Conservation (phyloP, 169 alveolate genomes). For the Theileria annulata region DNA sequence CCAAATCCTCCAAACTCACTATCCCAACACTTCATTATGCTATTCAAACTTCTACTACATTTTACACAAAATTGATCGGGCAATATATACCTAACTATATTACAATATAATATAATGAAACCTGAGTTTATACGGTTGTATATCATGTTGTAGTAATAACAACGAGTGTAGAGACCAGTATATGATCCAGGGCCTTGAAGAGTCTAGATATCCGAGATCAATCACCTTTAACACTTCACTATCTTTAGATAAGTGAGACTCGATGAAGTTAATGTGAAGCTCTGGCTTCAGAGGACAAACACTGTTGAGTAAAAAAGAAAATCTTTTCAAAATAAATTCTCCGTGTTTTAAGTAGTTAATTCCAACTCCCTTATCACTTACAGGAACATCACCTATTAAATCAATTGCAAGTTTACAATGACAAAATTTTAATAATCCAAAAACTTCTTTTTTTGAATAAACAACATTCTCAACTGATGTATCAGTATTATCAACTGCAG, state of each 20-base stretch:
- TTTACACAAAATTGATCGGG: background rate
- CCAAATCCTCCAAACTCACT: slow-evolving; percentile 86
- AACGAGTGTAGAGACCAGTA: slow-evolving; percentile 62
- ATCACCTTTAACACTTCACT: slow-evolving; percentile 10
- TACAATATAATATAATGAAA: background rate
- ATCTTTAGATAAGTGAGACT: slow-evolving; percentile 36
- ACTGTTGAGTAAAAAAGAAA: background rate
- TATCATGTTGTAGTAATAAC: slow-evolving; percentile 43
- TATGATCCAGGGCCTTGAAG: slow-evolving; percentile 62
- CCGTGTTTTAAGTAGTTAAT: slow-evolving; percentile 15
- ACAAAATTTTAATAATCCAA: background rate
- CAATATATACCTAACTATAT: slow-evolving; percentile 7
- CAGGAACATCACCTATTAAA: background rate
- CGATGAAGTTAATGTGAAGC: slow-evolving; percentile 34
- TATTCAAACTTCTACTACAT: slow-evolving; percentile 29
- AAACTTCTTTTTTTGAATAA: slow-evolving; percentile 13
- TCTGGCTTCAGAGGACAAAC: slow-evolving; percentile 37
- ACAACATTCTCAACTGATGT: background rate
- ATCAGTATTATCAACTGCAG: background rate
- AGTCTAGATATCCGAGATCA: slow-evolving; percentile 34
- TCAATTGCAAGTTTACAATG: slow-evolving; percentile 5
- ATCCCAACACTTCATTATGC: slow-evolving; percentile 61
- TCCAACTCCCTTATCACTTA: background rate
- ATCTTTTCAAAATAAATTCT: background rate
- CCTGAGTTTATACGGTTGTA: slow-evolving; percentile 28